Base-by-base conservation (phyloP, 139 green algal genomes). In the Pycnococcus provasolii region DNA sequence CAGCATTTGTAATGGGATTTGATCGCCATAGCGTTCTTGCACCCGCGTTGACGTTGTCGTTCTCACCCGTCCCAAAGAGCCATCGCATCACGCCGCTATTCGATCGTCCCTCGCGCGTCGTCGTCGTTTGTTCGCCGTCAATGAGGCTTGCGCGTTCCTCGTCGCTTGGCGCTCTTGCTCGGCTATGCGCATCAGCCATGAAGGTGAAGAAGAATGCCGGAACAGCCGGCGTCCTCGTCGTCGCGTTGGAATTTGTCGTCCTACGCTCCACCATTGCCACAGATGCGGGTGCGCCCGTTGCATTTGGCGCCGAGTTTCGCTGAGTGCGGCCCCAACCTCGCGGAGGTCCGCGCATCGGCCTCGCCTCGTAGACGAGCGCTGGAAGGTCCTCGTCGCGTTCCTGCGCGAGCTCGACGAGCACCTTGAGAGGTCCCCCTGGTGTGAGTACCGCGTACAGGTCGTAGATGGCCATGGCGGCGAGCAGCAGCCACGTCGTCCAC, bases 401-500 rank as follows among this genome's bases (percentile, higher is more conserved):
- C 8, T 89, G 72, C 0, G 91, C 88, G 11, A 95, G 69, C 73
- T 97, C 86, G 6, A 98, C 85, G 15, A 98, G 62, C 53, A 85
- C 81, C 76, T 85, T 85, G 53, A 94, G 76, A 0, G 91, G 91
- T 0, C 91, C 91, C 8, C 82, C 84, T 3, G 90, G 90, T 0
- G 83, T 75, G 40, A 99, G 86, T 66, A 99, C 93, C 3, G 92
- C 92, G 39, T 68, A 81, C 3, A 99, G 77, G 70, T 99, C 93
- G 65, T 99, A 99, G 6, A 95, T 37, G 0, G 91, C 87, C 91
- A 99, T 96, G 50, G 84, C 78, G 0, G 84, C 58, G 11, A 99
- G 81, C 68, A 99, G 77, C 53, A 91, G 68, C 93, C 93, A 99
- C 40, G 86, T 91, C 15, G 89, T 97, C 93, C 93, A 99, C 67